Conservation (phyloP, 768 basidiomycete genomes). For the Kwoniella bestiolae region DNA sequence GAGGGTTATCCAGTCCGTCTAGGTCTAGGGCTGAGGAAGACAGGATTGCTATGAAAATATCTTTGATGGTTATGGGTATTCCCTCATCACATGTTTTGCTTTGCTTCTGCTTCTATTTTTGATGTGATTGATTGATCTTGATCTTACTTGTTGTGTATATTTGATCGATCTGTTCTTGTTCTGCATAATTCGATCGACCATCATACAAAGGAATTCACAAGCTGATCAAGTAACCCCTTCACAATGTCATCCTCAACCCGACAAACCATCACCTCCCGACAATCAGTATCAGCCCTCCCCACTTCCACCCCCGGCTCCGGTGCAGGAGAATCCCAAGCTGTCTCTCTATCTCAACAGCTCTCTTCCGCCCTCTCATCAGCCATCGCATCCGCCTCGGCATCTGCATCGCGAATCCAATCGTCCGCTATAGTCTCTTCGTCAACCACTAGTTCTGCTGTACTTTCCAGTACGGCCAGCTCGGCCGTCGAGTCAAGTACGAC, state of each 20-base stretch:
- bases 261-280: background rate
- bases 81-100: too few relatives aligned
- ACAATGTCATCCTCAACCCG: constrained; percentile 14
- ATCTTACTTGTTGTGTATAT: background rate
- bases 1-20: too few relatives aligned
- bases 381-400: constrained; percentile 17
- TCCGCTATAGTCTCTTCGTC: constrained; percentile 24
- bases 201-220: background rate
- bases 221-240: background rate
- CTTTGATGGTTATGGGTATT: too few relatives aligned
- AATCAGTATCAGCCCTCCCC: constrained; percentile 5
- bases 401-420: constrained; percentile 15
- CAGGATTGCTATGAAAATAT: too few relatives aligned
- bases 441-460: constrained; percentile 1
- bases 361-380: constrained; percentile 19
- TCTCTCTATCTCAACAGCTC: constrained; percentile 7
- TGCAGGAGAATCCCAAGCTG: constrained; percentile 6
- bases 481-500: constrained; percentile 17
- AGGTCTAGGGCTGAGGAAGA: too few relatives aligned
- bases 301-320: background rate
- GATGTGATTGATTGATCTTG: too few relatives aligned
- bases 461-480: constrained; percentile 15
- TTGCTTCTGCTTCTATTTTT: background rate
- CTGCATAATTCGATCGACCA: background rate
- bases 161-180: background rate